Conservation (phyloP, 768 basidiomycete species). For the Rhizopogon roseolus region DNA sequence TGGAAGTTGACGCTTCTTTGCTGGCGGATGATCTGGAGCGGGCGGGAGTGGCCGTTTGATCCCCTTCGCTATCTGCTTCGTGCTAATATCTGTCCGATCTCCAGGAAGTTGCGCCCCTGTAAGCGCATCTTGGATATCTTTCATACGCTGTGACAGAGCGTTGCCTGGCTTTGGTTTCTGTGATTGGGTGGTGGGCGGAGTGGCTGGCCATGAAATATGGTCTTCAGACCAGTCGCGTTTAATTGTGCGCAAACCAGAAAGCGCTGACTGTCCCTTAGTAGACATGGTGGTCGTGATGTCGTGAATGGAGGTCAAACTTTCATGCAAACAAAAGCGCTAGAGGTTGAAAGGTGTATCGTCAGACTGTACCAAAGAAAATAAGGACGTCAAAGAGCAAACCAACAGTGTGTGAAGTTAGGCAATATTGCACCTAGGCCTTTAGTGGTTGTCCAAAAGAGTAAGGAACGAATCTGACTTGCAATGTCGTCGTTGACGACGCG, state of each 20-base stretch:
- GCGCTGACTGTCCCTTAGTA: conserved; percentile 24
- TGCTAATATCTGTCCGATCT: conserved; percentile 10
- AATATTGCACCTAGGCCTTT: no score
- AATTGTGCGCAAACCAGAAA: conserved; percentile 59
- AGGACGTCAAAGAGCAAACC: not conserved
- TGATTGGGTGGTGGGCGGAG: conserved; percentile 7
- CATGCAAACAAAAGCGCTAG: no score
- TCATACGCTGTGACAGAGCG: conserved; percentile 38
- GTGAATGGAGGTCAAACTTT: not conserved
- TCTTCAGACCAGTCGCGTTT: conserved; percentile 57
- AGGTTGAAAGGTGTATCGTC: not conserved
- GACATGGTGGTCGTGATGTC: conserved; percentile 13
- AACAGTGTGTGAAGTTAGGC: not conserved
- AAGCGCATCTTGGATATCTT: conserved; percentile 48
- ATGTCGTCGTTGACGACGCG: not conserved
- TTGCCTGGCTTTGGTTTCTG: conserved; percentile 16
- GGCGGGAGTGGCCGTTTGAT: conserved; percentile 29
- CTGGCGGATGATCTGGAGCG: conserved; percentile 19
- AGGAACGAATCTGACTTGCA: not conserved
- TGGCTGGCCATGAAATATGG: conserved; percentile 41
- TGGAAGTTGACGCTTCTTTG: conserved; percentile 59
- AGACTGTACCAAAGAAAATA: not conserved
- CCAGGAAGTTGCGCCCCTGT: conserved; percentile 21
- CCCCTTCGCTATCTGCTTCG: conserved; percentile 16
- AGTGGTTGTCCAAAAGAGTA: not conserved